Evolutionary conservation across 352 stramenopile species (phyloP), one percentile per base, ranked within the genome.

Genomic region (Globisporangium spiculum): DNA sequence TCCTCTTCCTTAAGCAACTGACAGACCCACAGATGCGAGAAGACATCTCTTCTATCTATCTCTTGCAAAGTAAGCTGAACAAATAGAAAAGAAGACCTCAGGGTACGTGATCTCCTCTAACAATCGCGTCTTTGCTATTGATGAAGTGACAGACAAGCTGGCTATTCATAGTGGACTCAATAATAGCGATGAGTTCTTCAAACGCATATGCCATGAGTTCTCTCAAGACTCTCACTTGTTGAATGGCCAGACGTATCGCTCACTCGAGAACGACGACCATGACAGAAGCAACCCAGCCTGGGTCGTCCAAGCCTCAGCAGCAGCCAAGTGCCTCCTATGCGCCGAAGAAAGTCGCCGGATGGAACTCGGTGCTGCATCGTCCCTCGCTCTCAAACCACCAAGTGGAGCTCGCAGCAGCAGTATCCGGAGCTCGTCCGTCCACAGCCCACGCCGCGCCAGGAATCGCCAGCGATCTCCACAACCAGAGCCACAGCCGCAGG

Each of bases 341-440:
- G 18, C 22, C 55, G 7, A 60, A 60, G 55, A 60, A 44, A 38
- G 58, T 44, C 1, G 3, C 65, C 4, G 66, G 66, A 12, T 71
- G 66, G 66, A 66, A 32, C 58, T 58, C 66, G 5, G 36, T 66
- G 59, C 46, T 71, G 38, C 59, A 46, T 24, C 58, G 53, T 7
- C 64, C 64, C 9, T 36, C 55, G 10, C 54, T 44, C 44, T 44
- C 60, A 7, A 71, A 20, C 14, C 58, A 66, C 34, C n/a, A 55
- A 14, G 41, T 50, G 41, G 50, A 32, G 2, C 9, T 32, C 0
- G 7, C 55, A 4, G 38, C 26, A 26, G 22, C 16, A 8, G 14
- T 52, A 48, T 16, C 9, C 16, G 38, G 4, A 18, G 2, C 34
- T 10, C 46, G 48, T 10, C 58, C 58, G 30, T 55, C 57, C 1